A percentile compares a stretch with the other conserved stretches of the same genome.
These are phyloP conservation scores for Comarum palustre DNA, from an alignment of 306 rosid species.

Conservation along the genomic window DNA sequence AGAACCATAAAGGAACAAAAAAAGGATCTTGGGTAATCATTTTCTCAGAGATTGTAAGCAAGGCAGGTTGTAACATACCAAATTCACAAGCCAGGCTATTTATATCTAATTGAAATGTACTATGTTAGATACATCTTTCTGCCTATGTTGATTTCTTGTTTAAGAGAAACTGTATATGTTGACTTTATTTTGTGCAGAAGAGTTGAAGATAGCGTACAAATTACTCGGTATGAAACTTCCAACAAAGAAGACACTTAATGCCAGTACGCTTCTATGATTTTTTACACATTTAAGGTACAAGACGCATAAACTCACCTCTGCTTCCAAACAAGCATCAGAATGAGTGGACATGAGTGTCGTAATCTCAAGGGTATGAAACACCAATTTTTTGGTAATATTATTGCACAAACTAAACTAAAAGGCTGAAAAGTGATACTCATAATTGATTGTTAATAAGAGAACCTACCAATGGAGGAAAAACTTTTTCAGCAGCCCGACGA, in stretches of 20 bases:
- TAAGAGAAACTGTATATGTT: not conserved
- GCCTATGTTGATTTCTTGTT: too few relatives aligned
- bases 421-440: constrained; percentile 1
- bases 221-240: not conserved
- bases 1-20: not conserved
- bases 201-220: not conserved
- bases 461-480: constrained; percentile 89
- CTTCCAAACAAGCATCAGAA: not conserved
- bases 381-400: constrained; percentile 3
- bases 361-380: not conserved
- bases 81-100: not conserved
- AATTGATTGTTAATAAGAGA: not conserved
- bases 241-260: not conserved
- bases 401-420: not conserved
- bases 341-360: not conserved
- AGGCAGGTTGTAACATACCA: not conserved
- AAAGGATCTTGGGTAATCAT: not conserved
- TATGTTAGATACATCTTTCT: not conserved
- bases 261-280: not conserved
- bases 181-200: not conserved
- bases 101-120: not conserved
- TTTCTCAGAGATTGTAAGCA: not conserved
- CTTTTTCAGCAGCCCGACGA: constrained; percentile 99
- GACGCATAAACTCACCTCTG: not conserved
- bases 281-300: not conserved